phyloP scores from a whole-genome alignment of 1,284 basidiomycete genomes.

The Melanopsichium pennsylvanicum region DNA sequence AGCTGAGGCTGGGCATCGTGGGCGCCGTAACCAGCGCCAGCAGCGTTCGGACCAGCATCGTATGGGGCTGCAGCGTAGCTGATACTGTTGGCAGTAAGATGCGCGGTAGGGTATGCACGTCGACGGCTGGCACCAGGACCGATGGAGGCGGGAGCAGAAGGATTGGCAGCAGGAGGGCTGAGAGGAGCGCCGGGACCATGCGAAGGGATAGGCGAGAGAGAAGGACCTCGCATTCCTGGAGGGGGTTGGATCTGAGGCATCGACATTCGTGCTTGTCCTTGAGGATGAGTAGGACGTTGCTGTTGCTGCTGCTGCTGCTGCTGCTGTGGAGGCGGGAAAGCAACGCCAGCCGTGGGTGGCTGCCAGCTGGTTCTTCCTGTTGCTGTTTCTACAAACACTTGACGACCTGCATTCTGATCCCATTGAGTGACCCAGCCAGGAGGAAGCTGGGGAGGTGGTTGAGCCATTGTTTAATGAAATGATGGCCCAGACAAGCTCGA shows the following conservation, averaged over 20 bases:
- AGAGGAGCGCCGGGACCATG: conserved; percentile 45
- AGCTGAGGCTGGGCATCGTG: conserved; percentile 45
- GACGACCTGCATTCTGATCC: conserved; percentile 81
- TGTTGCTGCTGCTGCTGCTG: conserved; percentile 37
- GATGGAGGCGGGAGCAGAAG: conserved; percentile 65
- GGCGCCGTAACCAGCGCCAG: conserved; percentile 60
- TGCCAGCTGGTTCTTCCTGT: conserved; percentile 66
- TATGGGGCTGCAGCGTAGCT: conserved; percentile 66
- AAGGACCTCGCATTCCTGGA: conserved; percentile 45
- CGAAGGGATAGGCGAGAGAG: conserved; percentile 33
- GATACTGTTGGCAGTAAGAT: conserved; percentile 63
- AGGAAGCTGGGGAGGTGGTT: conserved; percentile 70
- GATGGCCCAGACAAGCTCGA: background rate
- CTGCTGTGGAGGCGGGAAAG: conserved; percentile 16
- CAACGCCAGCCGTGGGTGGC: conserved; percentile 52
- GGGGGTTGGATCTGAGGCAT: conserved; percentile 61
- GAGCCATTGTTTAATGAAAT: conserved; percentile 22
- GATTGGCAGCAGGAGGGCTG: conserved; percentile 41
- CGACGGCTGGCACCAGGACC: conserved; percentile 66
- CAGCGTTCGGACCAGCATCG: conserved; percentile 64
- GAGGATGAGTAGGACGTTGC: conserved; percentile 59
- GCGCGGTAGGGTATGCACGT: conserved; percentile 68
- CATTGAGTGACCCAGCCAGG: conserved; percentile 90
- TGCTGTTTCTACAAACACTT: conserved; percentile 75
- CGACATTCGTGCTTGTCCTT: conserved; percentile 61